phyloP scores from a whole-genome alignment of 2,329 filamentous ascomycete species.

The Pseudocercospora vitis region DNA sequence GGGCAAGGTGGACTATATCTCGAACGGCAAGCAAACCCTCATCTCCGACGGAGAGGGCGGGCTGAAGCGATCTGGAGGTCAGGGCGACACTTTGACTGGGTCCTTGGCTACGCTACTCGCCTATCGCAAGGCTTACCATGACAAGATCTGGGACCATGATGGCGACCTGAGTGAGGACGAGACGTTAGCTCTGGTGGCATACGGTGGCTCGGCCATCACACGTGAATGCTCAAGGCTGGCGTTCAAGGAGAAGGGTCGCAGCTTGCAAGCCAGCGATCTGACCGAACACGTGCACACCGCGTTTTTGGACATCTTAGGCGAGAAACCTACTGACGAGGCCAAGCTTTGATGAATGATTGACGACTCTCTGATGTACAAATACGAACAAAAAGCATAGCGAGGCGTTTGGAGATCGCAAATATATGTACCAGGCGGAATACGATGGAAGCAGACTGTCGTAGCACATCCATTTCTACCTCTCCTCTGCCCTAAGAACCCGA shows the following conservation, averaged over 20 bases:
- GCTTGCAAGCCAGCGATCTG: conserved; percentile 87
- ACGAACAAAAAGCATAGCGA: conserved; percentile 17
- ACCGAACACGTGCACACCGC: conserved; percentile 85
- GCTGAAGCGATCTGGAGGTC: conserved; percentile 85
- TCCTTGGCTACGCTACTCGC: conserved; percentile 83
- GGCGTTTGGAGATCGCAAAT: conserved; percentile 3
- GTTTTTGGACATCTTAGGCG: conserved; percentile 78
- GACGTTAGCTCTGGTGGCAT: conserved; percentile 73
- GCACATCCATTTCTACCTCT: too few species aligned
- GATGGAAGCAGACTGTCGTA: too few species aligned
- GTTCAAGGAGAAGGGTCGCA: conserved; percentile 80
- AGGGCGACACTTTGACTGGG: conserved; percentile 93
- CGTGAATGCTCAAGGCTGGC: conserved; percentile 86
- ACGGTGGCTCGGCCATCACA: conserved; percentile 82
- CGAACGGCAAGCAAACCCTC: conserved; percentile 73
- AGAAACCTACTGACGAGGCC: conserved; percentile 44
- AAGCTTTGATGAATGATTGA: conserved; percentile 18
- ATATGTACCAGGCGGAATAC: too few species aligned
- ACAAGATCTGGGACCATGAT: conserved; percentile 71
- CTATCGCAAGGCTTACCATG: conserved; percentile 84
- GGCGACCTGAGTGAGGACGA: conserved; percentile 57
- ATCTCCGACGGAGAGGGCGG: conserved; percentile 77
- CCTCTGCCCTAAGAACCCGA: neutral
- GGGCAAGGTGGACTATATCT: conserved; percentile 77
- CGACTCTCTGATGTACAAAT: neutral